Conservation (phyloP, 2,329 filamentous ascomycete genomes). For the Helminthosporium solani region DNA sequence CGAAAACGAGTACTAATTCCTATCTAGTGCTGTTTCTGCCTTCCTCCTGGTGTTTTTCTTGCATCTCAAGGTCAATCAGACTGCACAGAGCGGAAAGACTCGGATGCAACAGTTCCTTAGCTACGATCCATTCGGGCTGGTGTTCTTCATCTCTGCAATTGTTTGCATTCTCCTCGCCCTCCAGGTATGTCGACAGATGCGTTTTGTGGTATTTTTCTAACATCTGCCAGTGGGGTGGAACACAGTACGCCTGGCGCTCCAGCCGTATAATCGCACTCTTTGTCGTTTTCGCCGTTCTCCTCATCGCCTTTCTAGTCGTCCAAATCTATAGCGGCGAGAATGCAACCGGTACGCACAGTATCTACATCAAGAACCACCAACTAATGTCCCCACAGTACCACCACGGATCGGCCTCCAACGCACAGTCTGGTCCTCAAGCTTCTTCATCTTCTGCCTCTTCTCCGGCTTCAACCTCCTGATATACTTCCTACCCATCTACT, state of each 20-base stretch:
- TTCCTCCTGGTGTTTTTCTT: neutral
- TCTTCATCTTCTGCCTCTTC: neutral
- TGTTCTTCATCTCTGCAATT: conserved; percentile 41
- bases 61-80: neutral
- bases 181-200: conserved; percentile 9
- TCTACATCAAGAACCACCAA: neutral
- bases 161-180: conserved; percentile 48
- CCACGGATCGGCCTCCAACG: conserved; percentile 11
- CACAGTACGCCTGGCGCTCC: conserved; percentile 40
- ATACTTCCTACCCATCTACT: conserved; percentile 12
- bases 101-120: conserved; percentile 41
- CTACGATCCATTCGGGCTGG: conserved; percentile 47
- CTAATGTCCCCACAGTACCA: neutral
- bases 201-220: neutral
- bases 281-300: conserved; percentile 40
- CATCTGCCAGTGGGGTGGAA: conserved; percentile 23
- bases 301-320: conserved; percentile 33
- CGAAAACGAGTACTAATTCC: no score
- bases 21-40: conserved; percentile 1
- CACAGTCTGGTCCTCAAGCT: no score
- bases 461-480: no score
- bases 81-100: conserved; percentile 8
- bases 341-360: neutral
- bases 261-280: conserved; percentile 47
- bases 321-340: neutral